Base-by-base conservation (phyloP, 495 filamentous ascomycete species). In the Neurospora sublineolata region DNA sequence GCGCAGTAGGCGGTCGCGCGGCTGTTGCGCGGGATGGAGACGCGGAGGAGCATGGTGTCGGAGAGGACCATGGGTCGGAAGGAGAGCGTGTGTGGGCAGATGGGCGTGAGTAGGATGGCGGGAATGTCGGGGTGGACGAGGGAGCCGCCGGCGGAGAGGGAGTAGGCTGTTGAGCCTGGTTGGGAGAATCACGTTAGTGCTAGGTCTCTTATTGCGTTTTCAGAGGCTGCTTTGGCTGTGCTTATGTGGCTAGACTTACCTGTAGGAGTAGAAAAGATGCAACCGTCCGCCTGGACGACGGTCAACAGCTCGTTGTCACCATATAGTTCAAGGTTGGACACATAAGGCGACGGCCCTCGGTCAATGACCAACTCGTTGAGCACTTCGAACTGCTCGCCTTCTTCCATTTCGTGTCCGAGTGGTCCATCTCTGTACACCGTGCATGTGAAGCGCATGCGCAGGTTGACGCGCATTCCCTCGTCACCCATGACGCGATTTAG, bases 41-140 rank as follows among this genome's bases (percentile, higher is more conserved):
- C 90, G 68, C 93, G 93, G 60, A 99, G 87, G 33, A 94, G 88
- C 81, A 97, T 90, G 41, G 90, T 94, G 80, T 99, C 95, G 40
- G 92, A 94, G n/a, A 99, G 89, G n/a, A 99, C 91, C 92, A 99
- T 97, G 38, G 95, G 95, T 11, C 95, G 89, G 88, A 99, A 98
- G 41, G 93, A 96, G 23, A 99, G 86, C 0, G 94, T 97, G 79
- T 99, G 95, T 18, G 95, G 94, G 80, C 95, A 99, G 79, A 99
- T 99, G 0, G 96, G 96, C 3, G 96, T 97, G 67, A 99, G 89
- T 16, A 98, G 92, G 78, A 99, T 97, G 75, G 94, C 95, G 9
- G 95, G 96, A 71, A 99, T 97, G 74, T 97, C 96, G 9, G 95
- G 95, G 78, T 97, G 94, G 72, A 97, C 94, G 37, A 99, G 89